Conservation (phyloP, 2,329 filamentous ascomycete genomes). For the Nigrospora osmanthi region DNA sequence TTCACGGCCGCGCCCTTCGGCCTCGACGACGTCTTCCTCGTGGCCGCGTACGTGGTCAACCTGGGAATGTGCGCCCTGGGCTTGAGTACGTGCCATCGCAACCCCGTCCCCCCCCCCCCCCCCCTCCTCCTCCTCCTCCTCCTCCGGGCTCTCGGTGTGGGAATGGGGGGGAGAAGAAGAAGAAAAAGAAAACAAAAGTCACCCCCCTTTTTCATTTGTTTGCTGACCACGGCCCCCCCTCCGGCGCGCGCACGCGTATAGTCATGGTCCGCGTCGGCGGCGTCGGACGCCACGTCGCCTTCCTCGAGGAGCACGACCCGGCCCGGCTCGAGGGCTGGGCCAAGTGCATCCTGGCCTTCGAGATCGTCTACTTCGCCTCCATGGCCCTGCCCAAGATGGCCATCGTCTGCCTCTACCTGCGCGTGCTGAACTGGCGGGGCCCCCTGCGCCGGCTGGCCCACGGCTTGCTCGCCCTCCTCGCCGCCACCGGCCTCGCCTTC, state of each 20-base stretch:
- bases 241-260: too few relatives aligned
- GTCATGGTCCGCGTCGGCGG: slow-evolving; percentile 15
- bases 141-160: too few relatives aligned
- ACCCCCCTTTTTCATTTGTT: too few relatives aligned
- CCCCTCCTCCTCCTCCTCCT: too few relatives aligned
- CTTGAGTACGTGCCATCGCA: slow-evolving; percentile 9
- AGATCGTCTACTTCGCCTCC: slow-evolving; percentile 18
- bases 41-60: slow-evolving; percentile 11
- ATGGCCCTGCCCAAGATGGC: slow-evolving; percentile 19
- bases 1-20: slow-evolving; percentile 7
- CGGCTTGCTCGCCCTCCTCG: slow-evolving; percentile 10
- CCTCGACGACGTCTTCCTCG: slow-evolving; percentile 10
- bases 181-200: too few relatives aligned
- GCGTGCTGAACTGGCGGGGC: slow-evolving; percentile 18
- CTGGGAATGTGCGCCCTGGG: slow-evolving; percentile 12
- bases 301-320: slow-evolving; percentile 9
- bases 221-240: too few relatives aligned
- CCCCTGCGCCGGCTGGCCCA: slow-evolving; percentile 9
- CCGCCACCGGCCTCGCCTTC: slow-evolving; percentile 12
- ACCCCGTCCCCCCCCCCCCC: too few relatives aligned
- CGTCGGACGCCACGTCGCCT: slow-evolving; percentile 13
- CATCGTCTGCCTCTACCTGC: slow-evolving; percentile 21
- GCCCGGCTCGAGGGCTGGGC: slow-evolving; percentile 11
- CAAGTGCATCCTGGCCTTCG: slow-evolving; percentile 16
- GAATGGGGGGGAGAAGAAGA: too few relatives aligned